Evolutionary conservation across 345 rosid species (phyloP).

Genomic region (Salix udensis): DNA sequence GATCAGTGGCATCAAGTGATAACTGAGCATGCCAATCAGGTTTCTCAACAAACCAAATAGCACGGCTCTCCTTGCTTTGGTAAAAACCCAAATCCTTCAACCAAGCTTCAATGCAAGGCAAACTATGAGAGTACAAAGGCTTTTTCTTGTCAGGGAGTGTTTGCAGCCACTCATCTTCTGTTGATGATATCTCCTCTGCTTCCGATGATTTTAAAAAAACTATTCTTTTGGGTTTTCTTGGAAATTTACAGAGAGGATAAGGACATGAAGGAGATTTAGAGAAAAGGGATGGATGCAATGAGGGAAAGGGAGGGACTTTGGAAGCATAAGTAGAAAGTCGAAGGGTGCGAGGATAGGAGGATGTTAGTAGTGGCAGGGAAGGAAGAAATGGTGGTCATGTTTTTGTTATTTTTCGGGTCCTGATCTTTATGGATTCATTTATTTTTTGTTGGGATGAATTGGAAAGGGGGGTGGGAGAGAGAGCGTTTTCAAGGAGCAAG

Average conservation of each 20-base stretch:
- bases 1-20: constrained; percentile 83
- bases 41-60: constrained; percentile 72
- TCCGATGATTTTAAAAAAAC: constrained; percentile 55
- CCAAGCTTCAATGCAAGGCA: constrained; percentile 94
- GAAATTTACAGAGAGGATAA: constrained; percentile 2
- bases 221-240: constrained; percentile 16
- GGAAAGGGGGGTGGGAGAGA: not conserved
- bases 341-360: constrained; percentile 1
- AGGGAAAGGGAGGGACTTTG: constrained; percentile 19
- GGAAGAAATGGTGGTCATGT: constrained; percentile 44
- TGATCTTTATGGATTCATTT: not conserved
- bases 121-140: constrained; percentile 86
- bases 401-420: not conserved
- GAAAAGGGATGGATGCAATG: constrained; percentile 15
- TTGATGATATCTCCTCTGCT: constrained; percentile 48
- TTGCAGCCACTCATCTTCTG: constrained; percentile 79
- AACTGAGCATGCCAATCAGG: constrained; percentile 87
- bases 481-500: not conserved
- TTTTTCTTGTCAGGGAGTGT: constrained; percentile 72
- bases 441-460: not conserved
- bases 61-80: constrained; percentile 71
- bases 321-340: constrained; percentile 8
- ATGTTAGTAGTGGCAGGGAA: constrained; percentile 17
- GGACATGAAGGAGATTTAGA: constrained; percentile 13
- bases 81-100: constrained; percentile 63